Evolutionary conservation across 805 yeast species (phyloP).

Genomic region (Myxozyma monticola): DNA sequence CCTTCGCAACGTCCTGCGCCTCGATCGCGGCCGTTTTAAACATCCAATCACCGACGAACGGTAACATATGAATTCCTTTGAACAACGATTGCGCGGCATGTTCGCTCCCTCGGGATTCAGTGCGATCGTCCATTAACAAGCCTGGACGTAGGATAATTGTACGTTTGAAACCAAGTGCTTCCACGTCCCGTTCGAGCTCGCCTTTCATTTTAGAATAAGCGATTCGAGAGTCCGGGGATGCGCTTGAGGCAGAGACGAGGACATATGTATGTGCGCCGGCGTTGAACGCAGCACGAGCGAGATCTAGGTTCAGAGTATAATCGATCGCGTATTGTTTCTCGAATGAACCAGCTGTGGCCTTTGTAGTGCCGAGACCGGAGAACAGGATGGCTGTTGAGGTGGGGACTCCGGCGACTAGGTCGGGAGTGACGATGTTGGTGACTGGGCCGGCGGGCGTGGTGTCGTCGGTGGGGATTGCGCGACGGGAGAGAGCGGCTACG

Average conservation of each 20-base stretch:
- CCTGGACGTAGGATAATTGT: constrained; percentile 82
- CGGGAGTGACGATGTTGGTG: constrained; percentile 37
- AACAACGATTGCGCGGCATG: constrained; percentile 7
- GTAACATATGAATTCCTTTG: constrained; percentile 14
- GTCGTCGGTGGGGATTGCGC: constrained; percentile 36
- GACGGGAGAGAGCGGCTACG: constrained; percentile 37
- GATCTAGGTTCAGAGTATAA: constrained; percentile 64
- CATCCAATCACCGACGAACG: constrained; percentile 2
- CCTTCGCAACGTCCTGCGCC: constrained; percentile 66
- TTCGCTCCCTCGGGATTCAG: constrained; percentile 33
- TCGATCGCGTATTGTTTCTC: constrained; percentile 72
- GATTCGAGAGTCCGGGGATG: constrained; percentile 56
- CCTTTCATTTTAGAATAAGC: constrained; percentile 73
- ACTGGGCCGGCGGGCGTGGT: constrained; percentile 58
- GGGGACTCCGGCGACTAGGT: constrained; percentile 36
- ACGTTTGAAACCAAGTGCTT: constrained; percentile 62
- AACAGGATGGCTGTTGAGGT: constrained; percentile 42
- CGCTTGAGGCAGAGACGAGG: constrained; percentile 66
- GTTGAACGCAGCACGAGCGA: constrained; percentile 72
- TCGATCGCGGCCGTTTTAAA: no score
- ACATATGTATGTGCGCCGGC: constrained; percentile 69
- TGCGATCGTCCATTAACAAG: constrained; percentile 42
- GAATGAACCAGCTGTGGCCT: constrained; percentile 63
- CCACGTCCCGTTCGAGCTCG: constrained; percentile 66
- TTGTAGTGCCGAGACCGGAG: constrained; percentile 75